Evolutionary conservation across 108 stramenopile genomes (phyloP).

Genomic region (Cyclostephanos invisitatus): DNA sequence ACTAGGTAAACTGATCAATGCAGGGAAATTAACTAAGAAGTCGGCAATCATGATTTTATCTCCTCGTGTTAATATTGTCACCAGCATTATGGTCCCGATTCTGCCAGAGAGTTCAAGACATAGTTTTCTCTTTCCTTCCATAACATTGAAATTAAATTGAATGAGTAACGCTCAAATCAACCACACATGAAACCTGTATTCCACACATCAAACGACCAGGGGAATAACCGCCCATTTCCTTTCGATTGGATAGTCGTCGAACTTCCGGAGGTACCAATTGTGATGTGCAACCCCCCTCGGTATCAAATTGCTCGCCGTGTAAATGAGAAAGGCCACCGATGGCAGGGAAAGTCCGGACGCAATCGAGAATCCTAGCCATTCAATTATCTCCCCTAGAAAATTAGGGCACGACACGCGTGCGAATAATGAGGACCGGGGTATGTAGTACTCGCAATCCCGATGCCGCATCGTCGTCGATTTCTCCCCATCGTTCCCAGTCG

Average conservation of each 20-base stretch:
- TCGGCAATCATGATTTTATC: too few relatives aligned
- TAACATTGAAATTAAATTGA: too few relatives aligned
- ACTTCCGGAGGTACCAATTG: slow-evolving; percentile 81
- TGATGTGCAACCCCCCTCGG: slow-evolving; percentile 85
- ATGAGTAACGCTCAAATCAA: too few relatives aligned
- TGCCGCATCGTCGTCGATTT: slow-evolving; percentile 11
- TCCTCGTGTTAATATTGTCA: too few relatives aligned
- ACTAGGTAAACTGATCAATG: background rate
- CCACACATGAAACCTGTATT: too few relatives aligned
- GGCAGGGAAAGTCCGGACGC: slow-evolving; percentile 53
- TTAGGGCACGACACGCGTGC: slow-evolving; percentile 77
- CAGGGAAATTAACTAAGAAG: background rate
- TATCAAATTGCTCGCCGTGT: slow-evolving; percentile 78
- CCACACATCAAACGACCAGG: slow-evolving; percentile 39
- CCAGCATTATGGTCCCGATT: too few relatives aligned
- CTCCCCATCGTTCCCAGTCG: background rate
- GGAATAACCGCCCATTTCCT: slow-evolving; percentile 80
- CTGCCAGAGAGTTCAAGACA: too few relatives aligned
- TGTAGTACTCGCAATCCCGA: slow-evolving; percentile 46
- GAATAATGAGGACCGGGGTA: slow-evolving; percentile 78
- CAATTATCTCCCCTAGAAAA: slow-evolving; percentile 85
- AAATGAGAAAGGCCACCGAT: slow-evolving; percentile 64
- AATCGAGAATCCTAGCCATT: slow-evolving; percentile 85
- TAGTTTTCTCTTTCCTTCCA: too few relatives aligned
- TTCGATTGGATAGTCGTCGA: slow-evolving; percentile 71